Evolutionary conservation across 345 rosid genomes (phyloP).

Genomic region (Eucalyptus albens): DNA sequence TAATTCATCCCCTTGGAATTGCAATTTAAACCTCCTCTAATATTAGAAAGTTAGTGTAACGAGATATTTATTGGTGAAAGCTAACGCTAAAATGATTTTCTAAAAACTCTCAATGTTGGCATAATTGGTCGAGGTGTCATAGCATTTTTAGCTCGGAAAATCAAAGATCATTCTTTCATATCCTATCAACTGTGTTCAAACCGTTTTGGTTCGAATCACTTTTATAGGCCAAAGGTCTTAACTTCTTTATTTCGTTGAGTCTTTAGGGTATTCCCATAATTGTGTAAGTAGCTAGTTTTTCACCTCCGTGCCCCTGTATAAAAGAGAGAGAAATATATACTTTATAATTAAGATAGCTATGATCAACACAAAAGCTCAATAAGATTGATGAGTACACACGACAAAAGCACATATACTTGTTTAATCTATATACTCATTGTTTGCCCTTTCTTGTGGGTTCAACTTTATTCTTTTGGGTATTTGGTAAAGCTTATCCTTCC

Average conservation of each 20-base stretch:
- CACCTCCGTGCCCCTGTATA: no score
- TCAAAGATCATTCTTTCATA: fast-evolving
- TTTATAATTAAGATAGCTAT: no score
- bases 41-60: neutral
- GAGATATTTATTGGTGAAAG: no score
- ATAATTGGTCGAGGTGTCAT: fast-evolving
- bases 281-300: no score
- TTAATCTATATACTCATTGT: neutral
- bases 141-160: fast-evolving
- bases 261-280: no score
- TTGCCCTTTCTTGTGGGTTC: neutral
- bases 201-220: neutral
- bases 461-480: neutral
- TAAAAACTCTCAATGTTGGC: neutral
- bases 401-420: neutral
- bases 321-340: no score
- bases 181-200: fast-evolving
- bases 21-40: neutral
- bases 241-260: no score
- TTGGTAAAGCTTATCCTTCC: neutral
- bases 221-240: fast-evolving
- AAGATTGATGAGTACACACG: no score
- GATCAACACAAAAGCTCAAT: no score
- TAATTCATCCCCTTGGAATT: neutral
- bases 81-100: neutral